Percentiles rank a stretch among this genome's conserved stretches.
Conservation (phyloP, 371 early-diverging fungal species). For the Globomyces sp. region DNA sequence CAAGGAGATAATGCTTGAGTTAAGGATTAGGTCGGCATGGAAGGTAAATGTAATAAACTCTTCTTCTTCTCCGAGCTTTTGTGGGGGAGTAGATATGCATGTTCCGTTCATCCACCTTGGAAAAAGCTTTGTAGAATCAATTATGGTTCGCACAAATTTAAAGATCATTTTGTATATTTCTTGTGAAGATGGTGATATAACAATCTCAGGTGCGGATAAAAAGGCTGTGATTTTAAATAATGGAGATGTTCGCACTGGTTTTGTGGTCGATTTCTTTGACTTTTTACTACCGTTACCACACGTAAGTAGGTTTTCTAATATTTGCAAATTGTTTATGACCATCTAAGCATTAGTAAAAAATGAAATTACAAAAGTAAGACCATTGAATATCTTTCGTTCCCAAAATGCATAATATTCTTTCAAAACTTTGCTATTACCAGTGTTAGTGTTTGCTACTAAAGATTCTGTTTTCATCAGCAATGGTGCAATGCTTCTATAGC, state of each 20-base stretch:
- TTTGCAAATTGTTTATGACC: constrained; percentile 51
- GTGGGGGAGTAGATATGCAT: constrained; percentile 57
- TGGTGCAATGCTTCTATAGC: constrained; percentile 57
- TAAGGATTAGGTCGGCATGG: constrained; percentile 49
- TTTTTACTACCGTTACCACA: constrained; percentile 13
- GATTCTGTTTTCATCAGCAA: constrained; percentile 61
- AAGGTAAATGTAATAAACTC: constrained; percentile 55
- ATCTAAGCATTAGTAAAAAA: constrained; percentile 34
- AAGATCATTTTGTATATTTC: constrained; percentile 60
- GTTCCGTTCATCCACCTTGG: constrained; percentile 60
- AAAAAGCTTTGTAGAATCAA: constrained; percentile 57
- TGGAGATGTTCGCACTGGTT: constrained; percentile 31
- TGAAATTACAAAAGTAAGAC: constrained; percentile 48
- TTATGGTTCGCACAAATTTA: constrained; percentile 51
- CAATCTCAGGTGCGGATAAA: constrained; percentile 57
- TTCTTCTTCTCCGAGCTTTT: constrained; percentile 49
- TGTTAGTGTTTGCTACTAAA: constrained; percentile 58
- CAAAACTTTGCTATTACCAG: constrained; percentile 51
- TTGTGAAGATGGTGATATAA: constrained; percentile 49
- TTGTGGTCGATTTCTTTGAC: constrained; percentile 1
- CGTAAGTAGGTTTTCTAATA: constrained; percentile 38
- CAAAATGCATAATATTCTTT: constrained; percentile 57
- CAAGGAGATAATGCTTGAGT: constrained; percentile 38
- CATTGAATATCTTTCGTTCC: constrained; percentile 52
- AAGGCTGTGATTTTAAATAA: constrained; percentile 55